Evolutionary conservation across 306 rosid genomes (phyloP), one percentile per base, ranked within the genome.

Genomic region (Sophora flavescens): DNA sequence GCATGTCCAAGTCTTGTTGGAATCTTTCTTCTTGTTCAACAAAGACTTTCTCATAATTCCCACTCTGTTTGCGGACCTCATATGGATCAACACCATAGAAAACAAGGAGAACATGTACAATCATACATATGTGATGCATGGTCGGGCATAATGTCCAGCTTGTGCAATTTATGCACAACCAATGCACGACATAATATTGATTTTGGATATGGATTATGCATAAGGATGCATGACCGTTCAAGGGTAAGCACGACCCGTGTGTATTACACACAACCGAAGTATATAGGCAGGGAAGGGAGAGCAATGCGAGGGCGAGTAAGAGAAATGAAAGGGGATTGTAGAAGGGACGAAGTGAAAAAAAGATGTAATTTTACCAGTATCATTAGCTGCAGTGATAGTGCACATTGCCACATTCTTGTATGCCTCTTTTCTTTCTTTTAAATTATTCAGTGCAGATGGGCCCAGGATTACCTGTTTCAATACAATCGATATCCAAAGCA

Each of bases 401-500:
- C 38, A 59, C 72, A 36, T 45, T 6, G 44, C 47, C 60, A 42
- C 42, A 6, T 65, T 33, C n/a, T 61, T 68, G 12, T 62, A 26
- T 53, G 14, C 28, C 5, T 39, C 8, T 54, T 11, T 48, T 54
- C 53, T 56, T 57, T 56, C 6, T n/a, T n/a, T n/a, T n/a, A 75
- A 63, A 36, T 73, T 76, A 66, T 54, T 42, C 18, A 36, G 7
- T 84, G 30, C 89, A 95, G 99, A 95, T 95, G 97, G 99, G 99
- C 75, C 91, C 93, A 0, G 97, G 92, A 68, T 86, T 85, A 45
- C 91, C 97, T 3, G 86, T 95, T 75, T 89, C 99, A 41, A 83
- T 95, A 70, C 99, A 92, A 58, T 95, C 99, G 0, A 8, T 92
- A 75, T 88, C 97, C 82, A 92, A 89, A 87, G 99, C 97, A 66